Percentiles rank a stretch among this genome's conserved stretches.
phyloP scores from a whole-genome alignment of 2,329 filamentous ascomycete genomes.

The Pseudocercospora musae region DNA sequence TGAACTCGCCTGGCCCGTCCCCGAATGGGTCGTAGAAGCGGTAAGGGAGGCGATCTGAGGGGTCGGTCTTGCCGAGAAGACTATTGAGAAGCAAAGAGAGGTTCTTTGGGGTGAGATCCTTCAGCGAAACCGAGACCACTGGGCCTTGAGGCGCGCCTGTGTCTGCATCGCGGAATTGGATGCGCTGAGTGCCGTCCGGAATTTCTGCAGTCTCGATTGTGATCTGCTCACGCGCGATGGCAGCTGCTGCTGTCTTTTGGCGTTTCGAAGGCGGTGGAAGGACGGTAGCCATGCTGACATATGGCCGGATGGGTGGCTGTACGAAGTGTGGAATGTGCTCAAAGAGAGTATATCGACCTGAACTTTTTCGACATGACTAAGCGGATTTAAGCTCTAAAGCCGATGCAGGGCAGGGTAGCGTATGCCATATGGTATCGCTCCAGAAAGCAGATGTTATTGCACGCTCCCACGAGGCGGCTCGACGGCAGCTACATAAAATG shows the following conservation, averaged over 20 bases:
- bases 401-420: not conserved
- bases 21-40: constrained; percentile 55
- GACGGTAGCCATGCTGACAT: constrained; percentile 67
- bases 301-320: not conserved
- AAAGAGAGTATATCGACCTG: not conserved
- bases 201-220: constrained; percentile 61
- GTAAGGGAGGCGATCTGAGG: constrained; percentile 62
- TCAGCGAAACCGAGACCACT: constrained; percentile 72
- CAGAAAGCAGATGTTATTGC: not conserved
- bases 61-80: constrained; percentile 63
- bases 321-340: not conserved
- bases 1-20: constrained; percentile 44
- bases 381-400: not conserved
- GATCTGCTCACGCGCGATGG: constrained; percentile 70
- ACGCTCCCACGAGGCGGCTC: not conserved
- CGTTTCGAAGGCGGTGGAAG: constrained; percentile 84
- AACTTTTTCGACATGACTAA: not conserved
- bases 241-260: constrained; percentile 71
- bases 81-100: constrained; percentile 84
- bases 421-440: not conserved
- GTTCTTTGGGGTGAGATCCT: constrained; percentile 84
- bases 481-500: not conserved
- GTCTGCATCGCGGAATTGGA: constrained; percentile 83
- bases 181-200: constrained; percentile 63
- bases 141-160: constrained; percentile 65